These are phyloP conservation scores for Phanerochaete carnosa DNA, from an alignment of 768 basidiomycete species.

Conservation along the genomic window DNA sequence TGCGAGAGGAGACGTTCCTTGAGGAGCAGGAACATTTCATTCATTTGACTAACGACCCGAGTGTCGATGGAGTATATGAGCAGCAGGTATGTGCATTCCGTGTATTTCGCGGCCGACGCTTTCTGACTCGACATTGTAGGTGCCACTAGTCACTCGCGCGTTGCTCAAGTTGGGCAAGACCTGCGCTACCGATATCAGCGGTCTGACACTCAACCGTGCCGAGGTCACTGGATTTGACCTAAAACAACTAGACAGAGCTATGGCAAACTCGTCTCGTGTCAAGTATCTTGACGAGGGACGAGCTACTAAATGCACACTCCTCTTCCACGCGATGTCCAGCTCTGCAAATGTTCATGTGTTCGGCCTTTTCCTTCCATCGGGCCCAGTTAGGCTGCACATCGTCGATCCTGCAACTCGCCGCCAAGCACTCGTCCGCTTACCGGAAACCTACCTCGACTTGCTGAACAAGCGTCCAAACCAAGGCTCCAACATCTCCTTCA, in stretches of 20 bases:
- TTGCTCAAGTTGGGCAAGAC: constrained; percentile 82
- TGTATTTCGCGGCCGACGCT: not conserved
- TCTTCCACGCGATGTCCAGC: constrained; percentile 82
- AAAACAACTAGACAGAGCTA: constrained; percentile 67
- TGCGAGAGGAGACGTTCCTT: constrained; percentile 80
- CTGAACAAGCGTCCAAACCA: constrained; percentile 45
- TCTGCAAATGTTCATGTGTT: constrained; percentile 81
- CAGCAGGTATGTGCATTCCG: constrained; percentile 58
- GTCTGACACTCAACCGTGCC: constrained; percentile 77
- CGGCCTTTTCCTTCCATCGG: constrained; percentile 76
- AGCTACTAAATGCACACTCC: constrained; percentile 73
- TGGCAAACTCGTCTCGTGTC: constrained; percentile 52
- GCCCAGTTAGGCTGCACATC: constrained; percentile 72
- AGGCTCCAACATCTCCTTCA: constrained; percentile 45
- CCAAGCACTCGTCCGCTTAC: constrained; percentile 76
- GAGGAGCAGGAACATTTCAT: constrained; percentile 90
- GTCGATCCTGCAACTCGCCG: constrained; percentile 89
- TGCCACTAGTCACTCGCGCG: constrained; percentile 80
- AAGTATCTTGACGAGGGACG: constrained; percentile 74
- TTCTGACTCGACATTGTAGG: constrained; percentile 36
- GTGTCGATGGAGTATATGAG: constrained; percentile 94
- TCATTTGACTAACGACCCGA: constrained; percentile 88
- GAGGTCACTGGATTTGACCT: constrained; percentile 83
- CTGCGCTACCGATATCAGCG: constrained; percentile 62
- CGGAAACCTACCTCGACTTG: constrained; percentile 67